A percentile compares a stretch with the other conserved stretches of the same genome.
phyloP scores from a whole-genome alignment of 345 rosid species.

The Murraya paniculata region DNA sequence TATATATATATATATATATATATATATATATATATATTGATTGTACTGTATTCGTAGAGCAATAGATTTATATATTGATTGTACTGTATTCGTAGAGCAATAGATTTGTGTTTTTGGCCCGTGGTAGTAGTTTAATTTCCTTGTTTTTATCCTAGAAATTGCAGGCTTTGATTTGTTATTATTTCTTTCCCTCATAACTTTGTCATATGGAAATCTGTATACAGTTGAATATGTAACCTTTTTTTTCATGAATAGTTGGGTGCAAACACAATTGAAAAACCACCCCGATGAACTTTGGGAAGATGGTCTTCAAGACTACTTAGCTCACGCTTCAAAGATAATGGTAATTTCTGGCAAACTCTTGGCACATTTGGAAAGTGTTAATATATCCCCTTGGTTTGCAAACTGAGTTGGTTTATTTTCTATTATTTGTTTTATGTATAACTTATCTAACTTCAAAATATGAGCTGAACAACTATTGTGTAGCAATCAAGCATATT shows the following conservation, averaged over 20 bases:
- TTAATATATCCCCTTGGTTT: neutral
- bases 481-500: neutral
- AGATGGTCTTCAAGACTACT: constrained; percentile 79
- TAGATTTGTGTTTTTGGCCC: neutral
- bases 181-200: neutral
- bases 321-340: constrained; percentile 70
- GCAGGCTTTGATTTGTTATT: neutral
- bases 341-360: constrained; percentile 40
- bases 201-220: neutral
- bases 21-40: too few relatives aligned
- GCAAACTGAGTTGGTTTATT: neutral
- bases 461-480: neutral
- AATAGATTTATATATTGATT: neutral
- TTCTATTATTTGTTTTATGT: neutral
- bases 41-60: neutral
- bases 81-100: neutral
- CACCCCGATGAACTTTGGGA: constrained; percentile 99
- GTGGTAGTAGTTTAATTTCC: neutral
- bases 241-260: constrained; percentile 62
- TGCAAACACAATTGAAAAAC: constrained; percentile 83
- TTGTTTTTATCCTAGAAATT: neutral
- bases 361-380: constrained; percentile 1
- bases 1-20: too few relatives aligned
- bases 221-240: neutral
- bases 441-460: neutral